Conservation (phyloP, 352 stramenopile genomes). For the Phytophthora niederhauseri region DNA sequence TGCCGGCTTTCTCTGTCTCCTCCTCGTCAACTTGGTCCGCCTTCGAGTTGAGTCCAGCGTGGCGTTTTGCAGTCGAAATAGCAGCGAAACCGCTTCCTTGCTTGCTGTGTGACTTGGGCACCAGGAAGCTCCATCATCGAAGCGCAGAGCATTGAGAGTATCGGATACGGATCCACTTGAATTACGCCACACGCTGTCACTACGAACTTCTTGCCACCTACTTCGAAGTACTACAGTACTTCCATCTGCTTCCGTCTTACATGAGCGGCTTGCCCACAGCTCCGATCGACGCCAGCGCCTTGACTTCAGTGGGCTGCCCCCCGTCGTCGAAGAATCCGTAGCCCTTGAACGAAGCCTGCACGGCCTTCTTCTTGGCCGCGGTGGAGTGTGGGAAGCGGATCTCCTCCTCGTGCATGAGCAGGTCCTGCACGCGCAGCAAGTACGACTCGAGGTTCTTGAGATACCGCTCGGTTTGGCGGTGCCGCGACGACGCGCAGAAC, state of each 20-base stretch:
- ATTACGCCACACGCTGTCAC: slow-evolving; percentile 11
- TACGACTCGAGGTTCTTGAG: slow-evolving; percentile 86
- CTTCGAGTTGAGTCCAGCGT: slow-evolving; percentile 14
- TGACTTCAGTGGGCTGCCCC: slow-evolving; percentile 39
- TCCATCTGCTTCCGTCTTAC: slow-evolving; percentile 11
- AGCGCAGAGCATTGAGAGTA: slow-evolving; percentile 1
- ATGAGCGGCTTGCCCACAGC: slow-evolving; percentile 45
- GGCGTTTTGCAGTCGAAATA: slow-evolving; percentile 21
- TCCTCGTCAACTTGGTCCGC: slow-evolving; percentile 14
- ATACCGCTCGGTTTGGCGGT: slow-evolving; percentile 85
- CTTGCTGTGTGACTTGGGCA: background rate
- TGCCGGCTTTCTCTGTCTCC: slow-evolving; percentile 33
- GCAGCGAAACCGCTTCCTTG: slow-evolving; percentile 12
- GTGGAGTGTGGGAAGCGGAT: slow-evolving; percentile 75
- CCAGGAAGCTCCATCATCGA: background rate
- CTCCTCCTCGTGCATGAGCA: slow-evolving; percentile 80
- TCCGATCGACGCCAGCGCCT: slow-evolving; percentile 35
- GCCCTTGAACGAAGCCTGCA: slow-evolving; percentile 63
- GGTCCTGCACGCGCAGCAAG: slow-evolving; percentile 75
- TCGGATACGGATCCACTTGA: slow-evolving; percentile 21
- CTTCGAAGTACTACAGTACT: too few species aligned
- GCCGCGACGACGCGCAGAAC: slow-evolving; percentile 84
- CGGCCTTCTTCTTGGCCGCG: slow-evolving; percentile 52
- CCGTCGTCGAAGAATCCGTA: slow-evolving; percentile 85
- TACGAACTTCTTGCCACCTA: slow-evolving; percentile 13